Conservation (phyloP, 1,139 yeast genomes). For the Hansenula anomala region DNA sequence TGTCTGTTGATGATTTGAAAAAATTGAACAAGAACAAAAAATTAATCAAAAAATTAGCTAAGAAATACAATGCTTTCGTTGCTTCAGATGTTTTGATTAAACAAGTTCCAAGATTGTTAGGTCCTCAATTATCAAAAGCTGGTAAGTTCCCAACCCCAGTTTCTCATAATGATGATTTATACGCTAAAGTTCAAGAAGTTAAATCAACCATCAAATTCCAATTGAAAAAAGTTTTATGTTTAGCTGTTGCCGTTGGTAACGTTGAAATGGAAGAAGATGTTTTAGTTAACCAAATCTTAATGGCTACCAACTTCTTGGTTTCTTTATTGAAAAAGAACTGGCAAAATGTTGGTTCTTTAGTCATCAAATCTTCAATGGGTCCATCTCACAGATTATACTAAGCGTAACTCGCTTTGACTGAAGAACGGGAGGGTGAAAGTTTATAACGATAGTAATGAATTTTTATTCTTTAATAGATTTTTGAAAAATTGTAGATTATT, state of each 20-base stretch:
- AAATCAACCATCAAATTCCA: slow-evolving; percentile 99
- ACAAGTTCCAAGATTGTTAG: slow-evolving; percentile 99
- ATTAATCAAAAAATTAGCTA: slow-evolving; percentile 98
- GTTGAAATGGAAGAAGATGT: slow-evolving; percentile 98
- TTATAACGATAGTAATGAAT: not conserved
- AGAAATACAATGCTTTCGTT: slow-evolving; percentile 99
- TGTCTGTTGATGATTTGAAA: slow-evolving; percentile 99
- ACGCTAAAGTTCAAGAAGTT: slow-evolving; percentile 93
- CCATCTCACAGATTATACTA: slow-evolving; percentile 99
- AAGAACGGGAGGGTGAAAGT: not conserved
- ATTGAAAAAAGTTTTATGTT: slow-evolving; percentile 92
- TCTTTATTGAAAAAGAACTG: slow-evolving; percentile 99
- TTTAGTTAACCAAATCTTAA: slow-evolving; percentile 96
- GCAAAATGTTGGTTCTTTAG: slow-evolving; percentile 99
- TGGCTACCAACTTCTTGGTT: slow-evolving; percentile 99
- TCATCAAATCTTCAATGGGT: slow-evolving; percentile 99
- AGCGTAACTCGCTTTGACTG: slow-evolving; percentile 21
- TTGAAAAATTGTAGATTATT: not conserved
- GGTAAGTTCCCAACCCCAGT: slow-evolving; percentile 99
- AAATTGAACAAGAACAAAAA: slow-evolving; percentile 99
- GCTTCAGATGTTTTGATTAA: slow-evolving; percentile 99
- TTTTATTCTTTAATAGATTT: not conserved
- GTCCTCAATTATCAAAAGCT: slow-evolving; percentile 99
- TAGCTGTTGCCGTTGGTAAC: slow-evolving; percentile 97
- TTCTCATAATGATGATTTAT: slow-evolving; percentile 97